These are phyloP conservation scores for Aspergillus fumigatiaffinis DNA, from an alignment of 2,329 filamentous ascomycete genomes.

Conservation along the genomic window DNA sequence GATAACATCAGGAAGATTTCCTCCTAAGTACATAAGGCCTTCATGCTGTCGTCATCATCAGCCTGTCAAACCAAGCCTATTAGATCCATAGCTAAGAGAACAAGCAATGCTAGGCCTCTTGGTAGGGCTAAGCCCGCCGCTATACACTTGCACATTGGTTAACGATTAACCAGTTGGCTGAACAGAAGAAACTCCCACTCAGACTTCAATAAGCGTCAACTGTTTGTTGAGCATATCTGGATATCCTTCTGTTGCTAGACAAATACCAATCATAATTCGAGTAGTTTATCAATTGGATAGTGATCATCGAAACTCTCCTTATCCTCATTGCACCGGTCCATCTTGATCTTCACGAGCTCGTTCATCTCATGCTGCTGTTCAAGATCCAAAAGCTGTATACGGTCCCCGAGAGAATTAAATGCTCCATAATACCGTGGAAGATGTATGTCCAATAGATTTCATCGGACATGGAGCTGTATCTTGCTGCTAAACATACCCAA, in stretches of 20 bases:
- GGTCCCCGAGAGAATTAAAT: constrained; percentile 17
- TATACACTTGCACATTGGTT: too few species aligned
- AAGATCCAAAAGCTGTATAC: constrained; percentile 12
- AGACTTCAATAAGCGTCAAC: too few species aligned
- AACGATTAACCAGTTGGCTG: too few species aligned
- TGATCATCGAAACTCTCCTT: background rate
- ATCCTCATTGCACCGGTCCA: background rate
- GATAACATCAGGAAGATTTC: too few species aligned
- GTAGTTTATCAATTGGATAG: background rate
- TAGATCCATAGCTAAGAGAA: too few species aligned
- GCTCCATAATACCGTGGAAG: constrained; percentile 16
- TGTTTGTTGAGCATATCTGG: too few species aligned
- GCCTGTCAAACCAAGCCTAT: too few species aligned
- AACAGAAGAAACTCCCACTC: too few species aligned
- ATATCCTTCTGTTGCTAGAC: background rate
- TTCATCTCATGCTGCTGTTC: constrained; percentile 6
- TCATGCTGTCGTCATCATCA: too few species aligned
- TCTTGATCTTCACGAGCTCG: background rate
- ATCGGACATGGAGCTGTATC: constrained; percentile 24
- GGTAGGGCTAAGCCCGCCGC: too few species aligned
- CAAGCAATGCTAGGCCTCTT: too few species aligned
- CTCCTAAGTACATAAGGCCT: too few species aligned
- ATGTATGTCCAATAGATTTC: constrained; percentile 25
- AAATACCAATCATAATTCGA: background rate
- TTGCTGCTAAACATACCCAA: constrained; percentile 24